A percentile compares a stretch with the other conserved stretches of the same genome.
Evolutionary conservation across 495 filamentous ascomycete species (phyloP).

Genomic region (Penicillium desertorum): DNA sequence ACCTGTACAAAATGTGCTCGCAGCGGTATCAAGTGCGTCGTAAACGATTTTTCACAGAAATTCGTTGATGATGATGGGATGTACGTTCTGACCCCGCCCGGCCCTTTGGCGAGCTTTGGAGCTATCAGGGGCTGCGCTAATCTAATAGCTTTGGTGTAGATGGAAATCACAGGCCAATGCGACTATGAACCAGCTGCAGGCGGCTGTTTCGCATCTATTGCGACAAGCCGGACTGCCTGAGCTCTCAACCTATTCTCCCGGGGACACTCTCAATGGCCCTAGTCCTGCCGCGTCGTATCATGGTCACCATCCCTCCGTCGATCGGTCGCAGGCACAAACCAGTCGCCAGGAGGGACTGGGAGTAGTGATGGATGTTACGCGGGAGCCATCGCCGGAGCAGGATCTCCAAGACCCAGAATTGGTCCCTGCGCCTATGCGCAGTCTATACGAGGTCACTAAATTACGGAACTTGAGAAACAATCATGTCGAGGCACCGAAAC

Average conservation of each 20-base stretch:
- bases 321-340: slow-evolving; percentile 28
- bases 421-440: slow-evolving; percentile 58
- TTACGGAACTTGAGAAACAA: slow-evolving; percentile 53
- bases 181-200: slow-evolving; percentile 44
- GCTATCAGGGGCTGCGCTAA: slow-evolving; percentile 15
- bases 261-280: slow-evolving; percentile 32
- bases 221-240: slow-evolving; percentile 42
- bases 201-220: slow-evolving; percentile 47
- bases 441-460: slow-evolving; percentile 60
- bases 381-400: slow-evolving; percentile 55
- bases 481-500: slow-evolving; percentile 43
- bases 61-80: slow-evolving; percentile 49
- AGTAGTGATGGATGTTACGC: slow-evolving; percentile 43
- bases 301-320: slow-evolving; percentile 29
- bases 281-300: slow-evolving; percentile 37
- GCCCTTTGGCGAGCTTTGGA: not conserved
- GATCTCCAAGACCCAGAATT: slow-evolving; percentile 47
- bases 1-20: slow-evolving; percentile 49
- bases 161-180: slow-evolving; percentile 48
- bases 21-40: slow-evolving; percentile 48
- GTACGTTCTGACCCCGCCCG: slow-evolving; percentile 31
- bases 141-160: slow-evolving; percentile 21
- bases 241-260: slow-evolving; percentile 38
- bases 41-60: slow-evolving; percentile 52
- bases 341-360: slow-evolving; percentile 34